These are phyloP conservation scores for Grifola frondosa DNA, from an alignment of 1,284 basidiomycete genomes.

Conservation along the genomic window DNA sequence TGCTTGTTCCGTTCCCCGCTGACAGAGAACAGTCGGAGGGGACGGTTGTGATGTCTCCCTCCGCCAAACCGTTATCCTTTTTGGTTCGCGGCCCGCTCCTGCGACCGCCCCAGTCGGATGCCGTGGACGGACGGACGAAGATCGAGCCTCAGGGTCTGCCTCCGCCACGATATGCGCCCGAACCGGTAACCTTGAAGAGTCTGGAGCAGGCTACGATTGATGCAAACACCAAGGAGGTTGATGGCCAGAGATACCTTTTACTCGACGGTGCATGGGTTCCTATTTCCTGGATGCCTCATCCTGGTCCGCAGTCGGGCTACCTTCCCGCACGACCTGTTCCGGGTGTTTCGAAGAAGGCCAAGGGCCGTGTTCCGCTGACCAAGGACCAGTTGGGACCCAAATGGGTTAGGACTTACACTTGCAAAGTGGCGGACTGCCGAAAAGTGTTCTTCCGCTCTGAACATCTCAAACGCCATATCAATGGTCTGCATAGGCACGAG, in stretches of 20 bases:
- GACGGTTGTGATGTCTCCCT: slow-evolving; percentile 13
- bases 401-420: slow-evolving; percentile 50
- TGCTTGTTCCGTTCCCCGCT: background rate
- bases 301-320: slow-evolving; percentile 1
- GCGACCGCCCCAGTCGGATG: slow-evolving; percentile 4
- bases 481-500: slow-evolving; percentile 75
- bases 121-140: background rate
- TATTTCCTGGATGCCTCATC: background rate
- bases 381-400: slow-evolving; percentile 19
- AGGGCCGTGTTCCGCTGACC: slow-evolving; percentile 65
- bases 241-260: slow-evolving; percentile 4
- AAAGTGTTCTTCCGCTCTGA: slow-evolving; percentile 75
- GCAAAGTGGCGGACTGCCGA: slow-evolving; percentile 65
- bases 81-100: slow-evolving; percentile 14
- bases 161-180: slow-evolving; percentile 11
- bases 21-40: slow-evolving; percentile 4
- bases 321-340: slow-evolving; percentile 50
- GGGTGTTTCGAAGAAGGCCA: slow-evolving; percentile 70
- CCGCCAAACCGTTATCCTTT: slow-evolving; percentile 21
- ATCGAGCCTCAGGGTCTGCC: slow-evolving; percentile 14
- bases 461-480: slow-evolving; percentile 77
- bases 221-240: background rate
- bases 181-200: slow-evolving; percentile 6
- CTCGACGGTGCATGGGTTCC: slow-evolving; percentile 7
- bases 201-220: slow-evolving; percentile 1